A percentile compares a stretch with the other conserved stretches of the same genome.
phyloP scores from a whole-genome alignment of 2,329 filamentous ascomycete genomes.

The Arthrobotrys pseudoclavata region DNA sequence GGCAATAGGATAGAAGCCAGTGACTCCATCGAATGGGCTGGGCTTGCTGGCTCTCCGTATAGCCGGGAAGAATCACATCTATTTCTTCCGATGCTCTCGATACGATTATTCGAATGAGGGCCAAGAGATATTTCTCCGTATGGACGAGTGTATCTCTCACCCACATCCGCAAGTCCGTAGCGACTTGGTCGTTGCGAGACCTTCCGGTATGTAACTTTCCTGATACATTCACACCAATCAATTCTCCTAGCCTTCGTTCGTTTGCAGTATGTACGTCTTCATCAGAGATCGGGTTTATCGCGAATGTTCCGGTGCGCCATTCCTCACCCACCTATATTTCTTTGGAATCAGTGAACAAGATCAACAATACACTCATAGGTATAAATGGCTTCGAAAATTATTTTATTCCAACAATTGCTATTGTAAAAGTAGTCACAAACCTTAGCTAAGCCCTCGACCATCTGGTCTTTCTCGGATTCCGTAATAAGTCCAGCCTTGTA shows the following conservation, averaged over 20 bases:
- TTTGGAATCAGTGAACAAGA: background rate
- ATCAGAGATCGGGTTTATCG: slow-evolving; percentile 70
- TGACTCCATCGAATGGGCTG: slow-evolving; percentile 84
- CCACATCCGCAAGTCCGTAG: slow-evolving; percentile 91
- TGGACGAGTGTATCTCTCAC: slow-evolving; percentile 79
- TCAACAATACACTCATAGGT: no score
- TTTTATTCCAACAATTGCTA: no score
- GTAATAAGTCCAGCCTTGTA: slow-evolving; percentile 80
- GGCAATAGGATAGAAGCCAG: slow-evolving; percentile 82
- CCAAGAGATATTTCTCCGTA: slow-evolving; percentile 77
- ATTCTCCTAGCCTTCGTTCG: slow-evolving; percentile 80
- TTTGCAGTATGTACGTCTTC: slow-evolving; percentile 79
- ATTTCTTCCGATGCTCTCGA: slow-evolving; percentile 80
- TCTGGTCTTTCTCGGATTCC: slow-evolving; percentile 78
- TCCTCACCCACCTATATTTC: slow-evolving; percentile 69
- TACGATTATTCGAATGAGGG: slow-evolving; percentile 78
- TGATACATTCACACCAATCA: slow-evolving; percentile 85
- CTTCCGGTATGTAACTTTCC: slow-evolving; percentile 92
- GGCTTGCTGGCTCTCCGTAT: slow-evolving; percentile 87
- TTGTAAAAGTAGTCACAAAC: slow-evolving; percentile 64
- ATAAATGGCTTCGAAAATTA: no score
- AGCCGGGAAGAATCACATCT: slow-evolving; percentile 84
- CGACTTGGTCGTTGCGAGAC: slow-evolving; percentile 90
- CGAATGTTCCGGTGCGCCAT: slow-evolving; percentile 70
- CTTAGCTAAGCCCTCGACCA: slow-evolving; percentile 77